Conservation (phyloP, 768 basidiomycete genomes). For the Podaxis rugospora region DNA sequence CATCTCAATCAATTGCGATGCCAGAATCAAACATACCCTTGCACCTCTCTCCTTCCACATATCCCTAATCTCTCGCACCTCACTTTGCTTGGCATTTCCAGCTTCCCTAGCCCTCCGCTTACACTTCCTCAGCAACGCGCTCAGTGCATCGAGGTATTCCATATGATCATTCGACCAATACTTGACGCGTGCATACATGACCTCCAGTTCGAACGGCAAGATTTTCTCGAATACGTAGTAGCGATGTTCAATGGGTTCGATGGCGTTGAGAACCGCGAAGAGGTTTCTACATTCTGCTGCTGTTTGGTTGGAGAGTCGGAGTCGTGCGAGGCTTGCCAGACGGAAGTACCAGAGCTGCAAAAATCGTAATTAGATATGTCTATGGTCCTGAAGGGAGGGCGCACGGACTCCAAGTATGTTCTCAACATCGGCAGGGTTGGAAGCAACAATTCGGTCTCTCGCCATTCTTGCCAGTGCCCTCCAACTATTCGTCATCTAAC, state of each 20-base stretch:
- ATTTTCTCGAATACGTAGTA: slow-evolving; percentile 56
- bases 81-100: slow-evolving; percentile 1
- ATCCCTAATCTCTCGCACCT: slow-evolving; percentile 30
- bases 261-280: slow-evolving; percentile 61
- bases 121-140: slow-evolving; percentile 58
- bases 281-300: slow-evolving; percentile 80
- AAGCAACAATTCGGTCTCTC: slow-evolving; percentile 66
- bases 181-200: slow-evolving; percentile 68
- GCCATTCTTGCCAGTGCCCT: slow-evolving; percentile 82
- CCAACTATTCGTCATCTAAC: slow-evolving; percentile 87
- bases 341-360: slow-evolving; percentile 80
- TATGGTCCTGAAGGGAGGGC: background rate
- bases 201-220: slow-evolving; percentile 58
- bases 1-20: slow-evolving; percentile 82
- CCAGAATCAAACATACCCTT: slow-evolving; percentile 71
- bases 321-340: slow-evolving; percentile 70
- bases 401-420: slow-evolving; percentile 63
- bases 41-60: slow-evolving; percentile 87
- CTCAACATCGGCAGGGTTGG: slow-evolving; percentile 63
- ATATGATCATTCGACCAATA: slow-evolving; percentile 83
- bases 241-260: slow-evolving; percentile 49
- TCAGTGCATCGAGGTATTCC: slow-evolving; percentile 74
- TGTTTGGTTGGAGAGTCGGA: slow-evolving; percentile 85
- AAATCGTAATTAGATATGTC: background rate
- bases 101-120: slow-evolving; percentile 44